Base-by-base conservation (phyloP, 2,329 filamentous ascomycete species). In the Pyrenophora tritici-repentis region DNA sequence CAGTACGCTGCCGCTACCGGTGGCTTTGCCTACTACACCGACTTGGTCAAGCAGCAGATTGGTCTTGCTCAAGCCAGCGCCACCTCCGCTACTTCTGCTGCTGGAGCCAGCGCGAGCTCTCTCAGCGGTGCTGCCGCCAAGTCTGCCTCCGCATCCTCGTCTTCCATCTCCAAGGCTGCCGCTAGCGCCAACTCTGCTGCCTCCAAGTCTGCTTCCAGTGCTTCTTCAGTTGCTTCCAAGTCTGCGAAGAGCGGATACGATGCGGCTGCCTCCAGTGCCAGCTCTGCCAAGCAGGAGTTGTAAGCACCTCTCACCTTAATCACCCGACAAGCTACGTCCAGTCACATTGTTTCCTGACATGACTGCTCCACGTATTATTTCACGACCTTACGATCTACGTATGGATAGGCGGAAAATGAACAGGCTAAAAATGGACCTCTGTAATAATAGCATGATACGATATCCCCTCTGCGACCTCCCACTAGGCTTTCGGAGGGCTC, bases 51-150 rank as follows among this genome's bases (percentile, higher is more conserved):
- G 71, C 73, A 74, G 55, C 70, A 79, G 63, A 50, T 79, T 48
- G 78, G 78, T 48, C 63, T 80, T 33, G 76, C 75, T 42, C 77
- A 77, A 31, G 73, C 75, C 58, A 75, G 70, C 51, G 90, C 88
- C 41, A 86, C 86, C 50, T 93, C 94, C 69, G 90, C 90, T 7
- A 93, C 90, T 4, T 55, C 58, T 20, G 67, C 73, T 37, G 73
- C 70, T 31, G 57, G 50, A 17, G 62, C 67, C 35, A 66, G 62
- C 31, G 61, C 58, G 34, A 62, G 45, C 50, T 59, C 73, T 47
- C 50, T 59, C 16, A 61, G 56, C 38, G 51, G 55, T 9, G 32
- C 53, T 44, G 63, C 62, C 24, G 56, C 66, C 29, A 67, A 63
- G 50, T 61, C 66, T 41, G 73, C 68, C 9, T 65, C 59, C 22